Conservation (phyloP, 306 rosid genomes). For the Acacia crassicarpa region DNA sequence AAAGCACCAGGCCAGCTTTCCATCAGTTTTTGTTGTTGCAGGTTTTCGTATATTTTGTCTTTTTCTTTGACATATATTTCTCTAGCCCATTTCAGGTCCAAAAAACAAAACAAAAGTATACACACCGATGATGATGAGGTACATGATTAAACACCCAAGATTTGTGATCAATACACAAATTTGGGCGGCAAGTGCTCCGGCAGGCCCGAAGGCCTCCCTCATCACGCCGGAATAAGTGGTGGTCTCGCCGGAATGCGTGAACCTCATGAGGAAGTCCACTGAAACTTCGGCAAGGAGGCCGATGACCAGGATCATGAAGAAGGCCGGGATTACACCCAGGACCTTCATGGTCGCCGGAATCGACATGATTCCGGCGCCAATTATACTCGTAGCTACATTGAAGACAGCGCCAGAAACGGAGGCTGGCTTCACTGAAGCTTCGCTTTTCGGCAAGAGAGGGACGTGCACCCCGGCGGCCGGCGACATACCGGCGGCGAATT, state of each 20-base stretch:
- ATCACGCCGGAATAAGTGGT: constrained; percentile 82
- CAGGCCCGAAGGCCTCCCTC: constrained; percentile 76
- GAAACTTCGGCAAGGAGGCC: constrained; percentile 64
- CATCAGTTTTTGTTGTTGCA: too few species aligned
- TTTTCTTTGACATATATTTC: background rate
- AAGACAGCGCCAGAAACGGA: constrained; percentile 76
- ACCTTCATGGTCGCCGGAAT: constrained; percentile 87
- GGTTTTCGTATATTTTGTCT: background rate
- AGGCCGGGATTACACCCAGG: constrained; percentile 77
- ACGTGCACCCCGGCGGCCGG: constrained; percentile 41
- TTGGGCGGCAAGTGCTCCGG: constrained; percentile 67
- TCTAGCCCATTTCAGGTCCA: background rate
- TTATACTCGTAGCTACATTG: constrained; percentile 79
- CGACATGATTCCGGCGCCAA: constrained; percentile 98
- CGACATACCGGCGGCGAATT: constrained; percentile 45
- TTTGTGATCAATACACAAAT: constrained; percentile 69
- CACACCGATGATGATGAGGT: constrained; percentile 73
- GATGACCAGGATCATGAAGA: constrained; percentile 53
- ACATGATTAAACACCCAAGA: constrained; percentile 85
- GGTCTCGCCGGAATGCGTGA: constrained; percentile 67
- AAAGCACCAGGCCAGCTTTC: too few species aligned
- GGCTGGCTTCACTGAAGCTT: constrained; percentile 31
- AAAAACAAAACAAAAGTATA: background rate
- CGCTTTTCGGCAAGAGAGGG: constrained; percentile 48
- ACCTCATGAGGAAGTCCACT: constrained; percentile 76